Conservation (phyloP, 2,329 filamentous ascomycete species). For the Aureobasidium sp. region DNA sequence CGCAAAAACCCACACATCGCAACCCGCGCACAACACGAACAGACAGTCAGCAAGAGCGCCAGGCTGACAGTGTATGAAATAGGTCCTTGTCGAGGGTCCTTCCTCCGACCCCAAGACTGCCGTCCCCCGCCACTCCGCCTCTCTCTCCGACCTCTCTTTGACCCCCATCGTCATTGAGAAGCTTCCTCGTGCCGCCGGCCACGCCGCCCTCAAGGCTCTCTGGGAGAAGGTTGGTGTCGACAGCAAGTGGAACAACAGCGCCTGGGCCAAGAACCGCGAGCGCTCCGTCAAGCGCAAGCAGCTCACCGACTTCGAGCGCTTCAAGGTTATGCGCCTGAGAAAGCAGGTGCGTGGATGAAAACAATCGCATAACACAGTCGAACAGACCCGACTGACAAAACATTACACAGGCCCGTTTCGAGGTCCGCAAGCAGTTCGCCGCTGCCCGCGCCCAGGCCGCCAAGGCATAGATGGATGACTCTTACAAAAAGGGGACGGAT, state of each 20-base stretch:
- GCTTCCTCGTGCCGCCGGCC: slow-evolving; percentile 78
- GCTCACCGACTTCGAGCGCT: slow-evolving; percentile 97
- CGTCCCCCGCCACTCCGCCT: slow-evolving; percentile 79
- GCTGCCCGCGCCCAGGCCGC: slow-evolving; percentile 75
- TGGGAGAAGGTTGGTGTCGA: slow-evolving; percentile 93
- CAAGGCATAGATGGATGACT: slow-evolving; percentile 42
- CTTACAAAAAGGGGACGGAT: slow-evolving; percentile 8
- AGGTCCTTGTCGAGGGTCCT: slow-evolving; percentile 96
- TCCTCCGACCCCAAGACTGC: slow-evolving; percentile 70
- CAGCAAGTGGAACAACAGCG: slow-evolving; percentile 82
- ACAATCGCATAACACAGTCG: neutral
- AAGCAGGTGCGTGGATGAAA: slow-evolving; percentile 68
- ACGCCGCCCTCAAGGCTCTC: slow-evolving; percentile 71
- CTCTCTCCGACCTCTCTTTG: slow-evolving; percentile 77
- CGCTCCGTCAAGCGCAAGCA: slow-evolving; percentile 79
- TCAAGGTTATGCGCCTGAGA: slow-evolving; percentile 99
- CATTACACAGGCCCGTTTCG: slow-evolving; percentile 64
- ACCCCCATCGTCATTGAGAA: slow-evolving; percentile 82
- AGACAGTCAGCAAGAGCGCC: slow-evolving; percentile 9
- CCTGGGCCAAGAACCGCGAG: slow-evolving; percentile 89
- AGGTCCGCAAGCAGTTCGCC: slow-evolving; percentile 92
- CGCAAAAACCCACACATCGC: neutral
- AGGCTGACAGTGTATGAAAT: slow-evolving; percentile 24
- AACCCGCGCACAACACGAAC: neutral
- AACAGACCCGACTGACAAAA: slow-evolving; percentile 4